These are phyloP conservation scores for Ceratocystis papillata DNA, from an alignment of 2,329 filamentous ascomycete species.

Conservation along the genomic window DNA sequence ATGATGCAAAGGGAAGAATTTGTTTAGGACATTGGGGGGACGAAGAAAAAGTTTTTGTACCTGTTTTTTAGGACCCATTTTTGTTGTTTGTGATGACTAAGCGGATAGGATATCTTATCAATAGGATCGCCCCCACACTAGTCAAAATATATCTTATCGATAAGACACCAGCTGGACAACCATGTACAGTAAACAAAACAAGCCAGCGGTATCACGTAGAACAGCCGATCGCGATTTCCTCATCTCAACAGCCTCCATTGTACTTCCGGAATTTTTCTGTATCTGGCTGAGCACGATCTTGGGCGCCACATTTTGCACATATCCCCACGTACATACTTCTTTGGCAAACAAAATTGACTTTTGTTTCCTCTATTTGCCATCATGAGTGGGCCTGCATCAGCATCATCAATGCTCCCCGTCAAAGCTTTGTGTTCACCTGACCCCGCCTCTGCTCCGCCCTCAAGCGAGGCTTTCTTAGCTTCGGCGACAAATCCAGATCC, in stretches of 20 bases:
- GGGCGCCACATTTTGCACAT: not conserved
- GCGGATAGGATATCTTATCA: not conserved
- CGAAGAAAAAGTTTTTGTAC: slow-evolving; percentile 5
- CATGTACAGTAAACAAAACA: not conserved
- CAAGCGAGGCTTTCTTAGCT: not conserved
- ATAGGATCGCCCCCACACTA: not conserved
- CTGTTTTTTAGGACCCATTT: slow-evolving; percentile 9
- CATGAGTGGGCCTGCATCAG: not conserved
- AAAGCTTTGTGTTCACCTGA: not conserved
- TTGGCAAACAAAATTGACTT: too few relatives aligned
- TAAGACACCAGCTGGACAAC: not conserved
- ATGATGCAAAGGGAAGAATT: too few relatives aligned
- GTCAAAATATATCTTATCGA: not conserved
- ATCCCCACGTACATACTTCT: too few relatives aligned
- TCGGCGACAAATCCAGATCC: not conserved
- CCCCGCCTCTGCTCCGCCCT: not conserved
- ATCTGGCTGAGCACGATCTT: not conserved
- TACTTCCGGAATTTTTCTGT: not conserved
- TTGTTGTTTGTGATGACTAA: not conserved
- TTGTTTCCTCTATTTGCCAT: not conserved
- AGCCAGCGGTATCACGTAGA: too few relatives aligned
- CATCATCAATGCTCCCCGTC: not conserved
- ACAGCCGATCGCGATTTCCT: not conserved
- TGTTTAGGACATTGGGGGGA: not conserved
- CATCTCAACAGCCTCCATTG: not conserved